Percentiles rank a stretch among this genome's conserved stretches.
phyloP scores from a whole-genome alignment of 2,329 filamentous ascomycete genomes.

The Helotiales sp. region DNA sequence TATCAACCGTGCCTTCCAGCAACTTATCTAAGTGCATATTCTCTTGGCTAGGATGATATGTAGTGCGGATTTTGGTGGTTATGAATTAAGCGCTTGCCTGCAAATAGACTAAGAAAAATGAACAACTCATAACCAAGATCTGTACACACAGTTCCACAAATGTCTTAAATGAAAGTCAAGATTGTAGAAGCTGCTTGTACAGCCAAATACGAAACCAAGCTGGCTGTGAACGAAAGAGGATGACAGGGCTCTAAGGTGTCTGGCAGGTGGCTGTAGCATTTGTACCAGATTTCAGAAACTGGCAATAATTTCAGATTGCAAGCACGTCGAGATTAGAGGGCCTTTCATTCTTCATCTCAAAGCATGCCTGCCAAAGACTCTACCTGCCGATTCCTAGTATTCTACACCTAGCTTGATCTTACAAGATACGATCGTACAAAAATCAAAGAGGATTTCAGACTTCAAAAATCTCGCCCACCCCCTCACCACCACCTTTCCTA shows the following conservation, averaged over 20 bases:
- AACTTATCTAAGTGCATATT: conserved; percentile 71
- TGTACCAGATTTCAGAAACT: no score
- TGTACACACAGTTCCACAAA: neutral
- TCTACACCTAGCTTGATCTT: neutral
- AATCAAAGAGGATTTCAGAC: conserved; percentile 46
- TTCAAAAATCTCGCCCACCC: conserved; percentile 65
- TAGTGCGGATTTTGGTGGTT: neutral
- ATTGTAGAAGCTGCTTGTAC: neutral
- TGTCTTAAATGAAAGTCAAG: neutral
- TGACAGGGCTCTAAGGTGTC: no score
- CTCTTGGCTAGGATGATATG: neutral
- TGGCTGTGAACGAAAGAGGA: no score
- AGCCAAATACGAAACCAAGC: neutral
- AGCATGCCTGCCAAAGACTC: no score
- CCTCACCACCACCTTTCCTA: conserved; percentile 49
- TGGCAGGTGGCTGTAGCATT: no score
- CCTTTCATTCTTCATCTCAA: no score
- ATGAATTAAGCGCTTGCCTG: conserved; percentile 8
- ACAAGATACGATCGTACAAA: neutral
- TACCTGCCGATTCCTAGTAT: no score
- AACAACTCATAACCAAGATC: conserved; percentile 3
- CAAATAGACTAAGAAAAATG: conserved; percentile 19
- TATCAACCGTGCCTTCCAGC: conserved; percentile 95
- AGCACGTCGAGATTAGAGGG: no score
- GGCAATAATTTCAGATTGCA: no score